These are phyloP conservation scores for Apiotrichum montevideense DNA, from an alignment of 1,284 basidiomycete species.

Conservation along the genomic window DNA sequence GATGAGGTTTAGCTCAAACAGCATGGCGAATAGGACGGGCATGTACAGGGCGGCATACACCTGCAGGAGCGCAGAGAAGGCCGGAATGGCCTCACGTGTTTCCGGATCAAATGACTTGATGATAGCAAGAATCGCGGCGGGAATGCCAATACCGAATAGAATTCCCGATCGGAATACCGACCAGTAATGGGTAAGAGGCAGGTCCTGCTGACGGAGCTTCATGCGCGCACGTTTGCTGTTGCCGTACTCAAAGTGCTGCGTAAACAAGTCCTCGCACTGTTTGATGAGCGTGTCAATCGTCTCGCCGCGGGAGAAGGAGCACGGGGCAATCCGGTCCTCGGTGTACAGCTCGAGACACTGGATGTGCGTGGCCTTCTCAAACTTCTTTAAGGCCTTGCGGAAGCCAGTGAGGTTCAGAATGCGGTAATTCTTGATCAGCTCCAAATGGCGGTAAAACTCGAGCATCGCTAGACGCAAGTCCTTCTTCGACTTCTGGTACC, in stretches of 20 bases:
- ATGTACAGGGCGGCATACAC: constrained; percentile 73
- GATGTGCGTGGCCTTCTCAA: constrained; percentile 71
- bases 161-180: constrained; percentile 70
- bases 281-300: constrained; percentile 62
- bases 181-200: constrained; percentile 64
- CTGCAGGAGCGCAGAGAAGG: constrained; percentile 68
- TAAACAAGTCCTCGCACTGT: constrained; percentile 67
- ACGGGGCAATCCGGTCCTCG: constrained; percentile 58
- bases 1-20: constrained; percentile 73
- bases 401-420: constrained; percentile 85
- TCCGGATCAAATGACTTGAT: constrained; percentile 57
- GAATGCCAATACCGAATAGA: constrained; percentile 68
- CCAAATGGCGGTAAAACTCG: constrained; percentile 74
- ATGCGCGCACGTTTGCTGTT: constrained; percentile 72
- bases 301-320: constrained; percentile 52
- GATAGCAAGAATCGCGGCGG: constrained; percentile 65
- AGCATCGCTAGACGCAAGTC: constrained; percentile 72
- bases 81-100: constrained; percentile 58
- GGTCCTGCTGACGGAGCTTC: constrained; percentile 58
- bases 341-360: constrained; percentile 63
- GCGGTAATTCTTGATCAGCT: constrained; percentile 78
- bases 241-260: constrained; percentile 69
- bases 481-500: constrained; percentile 74
- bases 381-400: constrained; percentile 87
- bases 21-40: constrained; percentile 67